Base-by-base conservation (phyloP, 225 moss, liverwort and hornwort genomes). In the Anthoceros angustus region DNA sequence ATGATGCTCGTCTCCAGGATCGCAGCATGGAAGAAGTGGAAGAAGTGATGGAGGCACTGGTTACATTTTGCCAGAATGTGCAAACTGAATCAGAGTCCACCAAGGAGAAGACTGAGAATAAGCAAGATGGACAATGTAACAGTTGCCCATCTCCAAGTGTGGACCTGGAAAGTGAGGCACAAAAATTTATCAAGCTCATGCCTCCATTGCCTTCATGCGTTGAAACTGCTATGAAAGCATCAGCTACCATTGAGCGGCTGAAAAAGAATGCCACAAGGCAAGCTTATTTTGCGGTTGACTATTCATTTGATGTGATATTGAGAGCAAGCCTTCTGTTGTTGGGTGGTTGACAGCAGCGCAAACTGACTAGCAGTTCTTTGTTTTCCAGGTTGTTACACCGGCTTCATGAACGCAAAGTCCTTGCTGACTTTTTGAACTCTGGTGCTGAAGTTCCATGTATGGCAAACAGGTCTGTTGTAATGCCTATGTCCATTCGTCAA, bases 311-410 rank as follows among this genome's bases (percentile, higher is more conserved):
- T 18, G 7, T 55, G 18, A 15, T 9, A 2, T 21, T 40, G 5
- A 38, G 18, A 21, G 41, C 23, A 39, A 40, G 40, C 21, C 12
- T 41, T 26, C 38, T 65, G 26, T 2, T 32, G 5, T 10, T 11
- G 41, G 14, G 8, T 63, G 15, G 38, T 63, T 21, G 23, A 32
- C 32, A 32, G 32, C 32, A 32, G 32, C 4, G 32, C 32, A 32
- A 32, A 32, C 32, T 32, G 32, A 32, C 32, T 32, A 32, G 2
- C 2, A 32, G 32, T 32, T 32, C 1, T 10, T 23, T 60, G 67
- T 25, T 25, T n/a, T 39, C 62, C 82, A 82, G 82, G 38, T 82
- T 79, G 66, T 41, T 82, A 64, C 78, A 82, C 61, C 79, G 70
- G 68, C 45, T 82, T 62, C 76, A 82, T 70, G 82, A 82, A 62